phyloP scores from a whole-genome alignment of 177 flowering plant genomes.

The Vitis hybrid region DNA sequence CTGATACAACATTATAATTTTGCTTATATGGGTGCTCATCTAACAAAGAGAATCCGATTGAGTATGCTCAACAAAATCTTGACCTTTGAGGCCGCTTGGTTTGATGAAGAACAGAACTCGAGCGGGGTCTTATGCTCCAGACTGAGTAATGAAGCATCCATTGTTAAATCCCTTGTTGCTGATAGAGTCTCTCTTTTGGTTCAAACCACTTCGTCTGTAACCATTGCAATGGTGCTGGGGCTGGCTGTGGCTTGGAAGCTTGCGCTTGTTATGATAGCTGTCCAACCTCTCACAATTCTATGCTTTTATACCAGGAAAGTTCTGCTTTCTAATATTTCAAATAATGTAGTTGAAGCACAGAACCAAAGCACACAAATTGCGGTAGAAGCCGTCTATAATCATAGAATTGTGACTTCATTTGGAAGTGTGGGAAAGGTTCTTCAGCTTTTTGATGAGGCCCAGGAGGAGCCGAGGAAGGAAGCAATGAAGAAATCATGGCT shows the following conservation, averaged over 20 bases:
- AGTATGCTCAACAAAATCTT: constrained; percentile 78
- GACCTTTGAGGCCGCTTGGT: constrained; percentile 88
- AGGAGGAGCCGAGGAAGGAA: constrained; percentile 65
- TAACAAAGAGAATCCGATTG: constrained; percentile 68
- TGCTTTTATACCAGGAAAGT: constrained; percentile 83
- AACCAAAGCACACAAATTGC: constrained; percentile 80
- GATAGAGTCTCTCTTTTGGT: constrained; percentile 72
- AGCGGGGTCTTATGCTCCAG: constrained; percentile 79
- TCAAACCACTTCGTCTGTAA: constrained; percentile 77
- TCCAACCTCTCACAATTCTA: constrained; percentile 82
- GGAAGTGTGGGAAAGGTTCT: constrained; percentile 68
- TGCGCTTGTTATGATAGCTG: constrained; percentile 85
- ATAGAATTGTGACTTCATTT: constrained; percentile 76
- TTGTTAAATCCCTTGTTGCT: constrained; percentile 81
- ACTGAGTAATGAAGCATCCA: constrained; percentile 71
- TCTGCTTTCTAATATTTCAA: constrained; percentile 54
- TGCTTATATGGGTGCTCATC: constrained; percentile 75
- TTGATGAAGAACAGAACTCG: constrained; percentile 78
- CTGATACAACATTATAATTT: constrained; percentile 80
- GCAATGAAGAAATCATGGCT: constrained; percentile 77
- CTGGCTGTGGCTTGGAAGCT: constrained; percentile 84
- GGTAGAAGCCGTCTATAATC: constrained; percentile 79
- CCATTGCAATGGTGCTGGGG: constrained; percentile 74
- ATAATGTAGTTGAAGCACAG: constrained; percentile 65
- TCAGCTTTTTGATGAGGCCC: constrained; percentile 66